Evolutionary conservation across 225 moss, liverwort and hornwort species (phyloP), one percentile per base, ranked within the genome.

Genomic region (Pleurozium schreberi): DNA sequence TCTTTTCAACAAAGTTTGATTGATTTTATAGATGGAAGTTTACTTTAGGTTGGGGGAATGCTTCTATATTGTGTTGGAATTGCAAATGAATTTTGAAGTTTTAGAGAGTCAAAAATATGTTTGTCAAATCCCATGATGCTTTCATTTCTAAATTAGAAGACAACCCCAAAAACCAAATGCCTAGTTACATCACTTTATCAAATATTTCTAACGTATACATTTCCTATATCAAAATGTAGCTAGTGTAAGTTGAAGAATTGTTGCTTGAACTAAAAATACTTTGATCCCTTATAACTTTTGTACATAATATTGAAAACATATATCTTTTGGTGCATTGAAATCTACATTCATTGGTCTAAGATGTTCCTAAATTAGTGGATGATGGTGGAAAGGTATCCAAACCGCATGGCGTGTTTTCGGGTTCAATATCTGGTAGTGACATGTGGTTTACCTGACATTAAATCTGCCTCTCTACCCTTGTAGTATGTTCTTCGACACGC

Each of bases 21-120:
- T 0, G 0, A 33, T 18, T 75, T 33, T 31, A 4, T 31, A 47
- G 0, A 43, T 20, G 0, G 2, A 20, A 0, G 3, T 34, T 2
- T 19, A 5, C 0, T 50, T 4, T 8, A 28, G 18, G 4, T 10
- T 49, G 8, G 4, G 0, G 4, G 6, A 0, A 33, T 19, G 1
- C 33, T 50, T 75, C 5, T 33, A 50, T 7, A 50, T 5, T 50
- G 21, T 50, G 1, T 47, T 1, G 1, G 11, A 47, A 18, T 47
- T 47, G 1, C 17, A 73, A 73, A 45, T 28, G 4, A 49, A 19
- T 20, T 34, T 20, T 0, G 0, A 1, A 50, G 2, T 33, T 49
- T 75, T 50, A 1, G 0, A 7, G 1, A 20, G 21, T 33, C 0
- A 0, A 1, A 75, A 12, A 7, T 33, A 8, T 49, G 12, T 11